Conservation (phyloP, 192 early-diverging fungal genomes). For the Coemansia sp. region DNA sequence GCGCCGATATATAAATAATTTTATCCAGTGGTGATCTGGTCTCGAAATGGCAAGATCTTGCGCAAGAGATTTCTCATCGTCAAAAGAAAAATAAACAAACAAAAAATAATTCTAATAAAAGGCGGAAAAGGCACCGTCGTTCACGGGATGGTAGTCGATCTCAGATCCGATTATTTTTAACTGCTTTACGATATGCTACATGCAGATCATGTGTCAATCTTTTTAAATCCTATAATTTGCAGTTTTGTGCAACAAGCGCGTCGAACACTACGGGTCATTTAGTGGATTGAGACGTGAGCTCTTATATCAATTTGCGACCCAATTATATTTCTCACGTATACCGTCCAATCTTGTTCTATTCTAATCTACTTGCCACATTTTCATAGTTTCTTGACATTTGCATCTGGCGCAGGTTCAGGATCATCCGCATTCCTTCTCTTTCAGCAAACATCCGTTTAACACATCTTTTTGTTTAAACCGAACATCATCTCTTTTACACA, state of each 20-base stretch:
- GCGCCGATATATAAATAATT: neutral
- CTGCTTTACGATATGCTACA: neutral
- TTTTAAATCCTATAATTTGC: neutral
- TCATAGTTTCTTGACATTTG: neutral
- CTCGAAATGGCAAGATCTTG: neutral
- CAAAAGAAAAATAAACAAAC: neutral
- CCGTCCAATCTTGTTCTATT: neutral
- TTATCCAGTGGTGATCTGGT: neutral
- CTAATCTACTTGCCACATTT: neutral
- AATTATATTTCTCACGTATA: neutral
- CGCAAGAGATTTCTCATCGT: neutral
- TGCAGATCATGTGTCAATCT: neutral
- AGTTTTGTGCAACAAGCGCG: too few relatives aligned
- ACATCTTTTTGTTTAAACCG: too few relatives aligned
- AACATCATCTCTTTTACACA: too few relatives aligned
- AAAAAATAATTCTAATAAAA: neutral
- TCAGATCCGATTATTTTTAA: neutral
- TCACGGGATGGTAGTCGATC: neutral
- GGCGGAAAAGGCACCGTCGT: neutral
- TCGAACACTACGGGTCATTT: too few relatives aligned
- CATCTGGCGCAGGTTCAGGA: neutral
- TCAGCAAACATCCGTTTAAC: neutral
- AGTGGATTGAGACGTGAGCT: too few relatives aligned
- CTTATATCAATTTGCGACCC: too few relatives aligned
- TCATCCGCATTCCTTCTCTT: neutral